Evolutionary conservation across 192 early-diverging fungal genomes (phyloP), one percentile per base, ranked within the genome.

Genomic region (Podila clonocystis): DNA sequence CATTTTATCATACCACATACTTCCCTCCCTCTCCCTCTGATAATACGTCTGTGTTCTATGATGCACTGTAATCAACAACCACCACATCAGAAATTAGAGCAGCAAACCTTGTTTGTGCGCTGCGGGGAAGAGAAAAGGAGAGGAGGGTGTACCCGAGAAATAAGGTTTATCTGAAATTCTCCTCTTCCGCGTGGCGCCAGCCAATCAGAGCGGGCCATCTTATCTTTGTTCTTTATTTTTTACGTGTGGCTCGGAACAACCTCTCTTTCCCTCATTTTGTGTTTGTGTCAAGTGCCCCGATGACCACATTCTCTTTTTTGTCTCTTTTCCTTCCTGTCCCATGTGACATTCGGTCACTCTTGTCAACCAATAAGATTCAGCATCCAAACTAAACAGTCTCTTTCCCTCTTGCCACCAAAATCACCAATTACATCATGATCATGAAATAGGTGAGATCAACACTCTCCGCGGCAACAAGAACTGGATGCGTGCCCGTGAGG

Each of bases 401-500:
- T 17, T 48, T 48, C 36, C 29, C 0, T 1, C 82, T 19, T 48
- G 55, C 29, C 17, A 58, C n/a, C 24, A 31, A 11, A 31, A 19
- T 24, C 26, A 50, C 34, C 36, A 50, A 24, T 36, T 26, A 19
- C 22, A 20, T 41, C 9, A 64, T 36, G 34, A 36, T 71, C 31
- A 17, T 68, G n/a, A n/a, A n/a, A 30, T 63, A 94, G 91, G 96
- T 87, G 98, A 99, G 83, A 99, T 99, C 83, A 99, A 99, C 85
- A 99, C 98, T 36, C 89, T 99, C 57, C 92, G 96, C 65, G 98
- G 98, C 50, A 99, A 99, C 91, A 98, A 98, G 85, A 99, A 98
- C 90, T 99, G 98, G 98, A 98, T 98, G 98, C 91, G 97, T 52
- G 94, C 98, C 61, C 94, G 98, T 59, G 97, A 99, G 82, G 97